Evolutionary conservation across 768 basidiomycete genomes (phyloP), one percentile per base, ranked within the genome.

Genomic region (Krasilnikovozyma curviuscula): DNA sequence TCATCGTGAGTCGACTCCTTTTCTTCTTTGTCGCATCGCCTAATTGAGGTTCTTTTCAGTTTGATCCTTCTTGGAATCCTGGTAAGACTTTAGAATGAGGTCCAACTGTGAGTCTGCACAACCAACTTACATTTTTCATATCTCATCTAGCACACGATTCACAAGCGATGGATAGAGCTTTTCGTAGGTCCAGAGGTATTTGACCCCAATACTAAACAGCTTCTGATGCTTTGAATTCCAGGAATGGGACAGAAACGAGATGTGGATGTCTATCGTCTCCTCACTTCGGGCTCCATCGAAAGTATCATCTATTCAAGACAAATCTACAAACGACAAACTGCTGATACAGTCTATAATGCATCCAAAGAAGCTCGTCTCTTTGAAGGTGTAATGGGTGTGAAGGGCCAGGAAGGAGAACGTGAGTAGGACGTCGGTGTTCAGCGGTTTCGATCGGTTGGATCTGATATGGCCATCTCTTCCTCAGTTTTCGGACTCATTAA

Each of bases 261-360:
- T 56, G 86, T 91, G 19, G 69, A 73, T 1, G 84, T 89, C 1
- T 84, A 77, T 57, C 74, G 86, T 30, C 70, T 91, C 7, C 69
- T 91, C 14, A 83, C 81, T 1, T 83, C 83, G 3, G 85, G 86
- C 3, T 82, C 83, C 2, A 50, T 50, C 30, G 49, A 50, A 32
- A 44, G 45, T 37, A 45, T 23, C 37, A 50, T 50, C 28, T 44
- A 43, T 29, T 18, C 33, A 18, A 75, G 84, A 12, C 85, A 89
- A 59, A 73, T 91, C 19, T 88, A 88, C 65, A 89, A 89, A 61
- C 83, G 86, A 54, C 86, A 89, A 59, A 81, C 84, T 58, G 85
- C 85, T 81, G 75, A 76, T n/a, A 83, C 85, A 39, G 84, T 76
- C 0, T 88, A 88, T 60, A 73, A 80, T 53, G 80, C 79, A 10